A percentile compares a stretch with the other conserved stretches of the same genome.
These are phyloP conservation scores for Spinellus fusiger DNA, from an alignment of 192 early-diverging fungal species.

Conservation along the genomic window DNA sequence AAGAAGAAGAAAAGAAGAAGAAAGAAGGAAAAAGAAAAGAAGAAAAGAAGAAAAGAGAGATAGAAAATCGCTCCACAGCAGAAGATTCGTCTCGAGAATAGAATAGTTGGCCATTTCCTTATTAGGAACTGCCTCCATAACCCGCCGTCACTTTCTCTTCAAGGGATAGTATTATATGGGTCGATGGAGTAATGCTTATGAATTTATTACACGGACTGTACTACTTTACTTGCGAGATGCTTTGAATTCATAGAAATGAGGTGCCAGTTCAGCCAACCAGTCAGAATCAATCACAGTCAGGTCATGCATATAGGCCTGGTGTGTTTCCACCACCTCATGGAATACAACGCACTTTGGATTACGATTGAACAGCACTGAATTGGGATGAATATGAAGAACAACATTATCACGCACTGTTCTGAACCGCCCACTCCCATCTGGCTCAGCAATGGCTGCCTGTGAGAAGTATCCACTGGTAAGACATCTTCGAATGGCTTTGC, in stretches of 20 bases:
- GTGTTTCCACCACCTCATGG: conserved; percentile 91
- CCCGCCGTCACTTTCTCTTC: too few relatives aligned
- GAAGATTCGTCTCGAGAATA: not conserved
- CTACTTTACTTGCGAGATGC: not conserved
- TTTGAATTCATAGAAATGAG: conserved; percentile 67
- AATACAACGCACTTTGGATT: conserved; percentile 92
- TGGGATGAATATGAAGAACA: conserved; percentile 78
- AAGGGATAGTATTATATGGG: too few relatives aligned
- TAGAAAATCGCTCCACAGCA: not conserved
- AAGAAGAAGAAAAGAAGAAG: conserved; percentile 2
- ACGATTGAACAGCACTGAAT: conserved; percentile 86
- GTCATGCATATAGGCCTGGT: conserved; percentile 95
- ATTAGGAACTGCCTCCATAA: too few relatives aligned
- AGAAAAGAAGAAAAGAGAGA: not conserved
- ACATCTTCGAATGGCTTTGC: conserved; percentile 56
- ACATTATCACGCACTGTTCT: conserved; percentile 57
- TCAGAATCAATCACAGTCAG: conserved; percentile 84
- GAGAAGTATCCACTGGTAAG: conserved; percentile 70
- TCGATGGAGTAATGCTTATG: too few relatives aligned
- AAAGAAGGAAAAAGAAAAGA: not conserved
- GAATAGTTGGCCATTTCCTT: too few relatives aligned
- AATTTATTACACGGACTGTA: too few relatives aligned
- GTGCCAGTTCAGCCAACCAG: conserved; percentile 96
- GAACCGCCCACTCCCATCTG: conserved; percentile 57
- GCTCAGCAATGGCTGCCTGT: conserved; percentile 62